Conservation (phyloP, 2,329 filamentous ascomycete species). For the Dothidotthia symphoricarpi region DNA sequence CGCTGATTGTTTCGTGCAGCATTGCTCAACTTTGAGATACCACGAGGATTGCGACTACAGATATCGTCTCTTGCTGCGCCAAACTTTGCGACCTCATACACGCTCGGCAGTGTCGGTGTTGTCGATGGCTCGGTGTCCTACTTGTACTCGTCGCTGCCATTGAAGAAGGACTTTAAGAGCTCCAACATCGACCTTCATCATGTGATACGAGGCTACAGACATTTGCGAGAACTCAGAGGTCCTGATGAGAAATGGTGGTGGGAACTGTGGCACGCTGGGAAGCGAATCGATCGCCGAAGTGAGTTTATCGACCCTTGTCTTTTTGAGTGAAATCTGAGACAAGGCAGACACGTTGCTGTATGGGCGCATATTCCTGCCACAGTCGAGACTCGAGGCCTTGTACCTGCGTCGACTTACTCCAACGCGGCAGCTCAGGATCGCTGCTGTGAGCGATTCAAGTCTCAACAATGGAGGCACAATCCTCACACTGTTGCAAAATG, state of each 20-base stretch:
- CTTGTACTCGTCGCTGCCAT: conserved; percentile 83
- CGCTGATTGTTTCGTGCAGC: conserved; percentile 50
- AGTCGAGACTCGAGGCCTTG: conserved; percentile 81
- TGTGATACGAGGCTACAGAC: conserved; percentile 78
- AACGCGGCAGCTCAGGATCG: conserved; percentile 75
- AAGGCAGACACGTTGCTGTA: conserved; percentile 63
- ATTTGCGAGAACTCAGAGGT: conserved; percentile 64
- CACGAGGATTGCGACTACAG: conserved; percentile 77
- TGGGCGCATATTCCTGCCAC: conserved; percentile 76
- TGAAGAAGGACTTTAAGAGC: conserved; percentile 67
- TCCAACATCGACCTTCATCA: conserved; percentile 72
- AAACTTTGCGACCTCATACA: conserved; percentile 93
- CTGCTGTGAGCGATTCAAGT: conserved; percentile 69
- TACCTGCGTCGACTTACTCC: conserved; percentile 77
- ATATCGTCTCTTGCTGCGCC: conserved; percentile 88
- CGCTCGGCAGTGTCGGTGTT: conserved; percentile 81
- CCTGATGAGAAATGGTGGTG: conserved; percentile 53
- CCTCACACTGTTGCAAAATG: conserved; percentile 72
- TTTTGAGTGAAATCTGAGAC: conserved; percentile 18
- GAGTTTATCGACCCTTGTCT: conserved; percentile 12
- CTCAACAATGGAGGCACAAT: conserved; percentile 75
- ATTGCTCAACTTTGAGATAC: conserved; percentile 84
- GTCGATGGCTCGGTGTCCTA: conserved; percentile 98
- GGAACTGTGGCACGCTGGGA: conserved; percentile 55
- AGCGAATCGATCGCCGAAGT: conserved; percentile 52